A percentile compares a stretch with the other conserved stretches of the same genome.
Evolutionary conservation across 768 basidiomycete genomes (phyloP).

Genomic region (Termitomyces bulborhizus): DNA sequence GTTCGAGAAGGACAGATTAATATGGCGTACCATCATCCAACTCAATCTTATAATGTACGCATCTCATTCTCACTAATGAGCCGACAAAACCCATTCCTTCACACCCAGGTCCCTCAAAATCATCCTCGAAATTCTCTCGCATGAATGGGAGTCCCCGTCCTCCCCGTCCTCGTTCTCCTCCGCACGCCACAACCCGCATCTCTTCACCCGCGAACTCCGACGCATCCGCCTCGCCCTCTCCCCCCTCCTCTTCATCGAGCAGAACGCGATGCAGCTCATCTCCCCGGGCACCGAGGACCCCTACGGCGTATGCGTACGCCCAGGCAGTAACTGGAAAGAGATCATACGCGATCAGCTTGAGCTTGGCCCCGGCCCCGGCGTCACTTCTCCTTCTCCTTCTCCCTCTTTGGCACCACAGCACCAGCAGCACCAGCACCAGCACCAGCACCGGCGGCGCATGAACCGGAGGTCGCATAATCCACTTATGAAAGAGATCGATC

Average conservation of each 20-base stretch:
- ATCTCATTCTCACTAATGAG: no score
- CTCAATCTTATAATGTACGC: conserved; percentile 61
- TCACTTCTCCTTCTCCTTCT: no score
- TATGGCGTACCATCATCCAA: conserved; percentile 63
- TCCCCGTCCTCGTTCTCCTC: neutral
- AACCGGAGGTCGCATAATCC: conserved; percentile 16
- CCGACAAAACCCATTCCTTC: no score
- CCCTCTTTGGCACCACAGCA: no score
- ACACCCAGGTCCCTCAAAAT: conserved; percentile 46
- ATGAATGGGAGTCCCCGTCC: conserved; percentile 30
- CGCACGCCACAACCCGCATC: conserved; percentile 5
- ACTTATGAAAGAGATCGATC: conserved; percentile 31
- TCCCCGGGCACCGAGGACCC: conserved; percentile 33
- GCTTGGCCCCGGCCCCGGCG: neutral
- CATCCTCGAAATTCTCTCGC: conserved; percentile 47
- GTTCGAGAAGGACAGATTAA: conserved; percentile 49
- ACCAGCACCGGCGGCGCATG: neutral
- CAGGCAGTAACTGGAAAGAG: conserved; percentile 55
- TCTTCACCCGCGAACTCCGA: conserved; percentile 21
- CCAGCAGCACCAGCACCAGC: neutral
- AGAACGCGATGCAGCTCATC: conserved; percentile 43
- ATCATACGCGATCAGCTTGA: conserved; percentile 22
- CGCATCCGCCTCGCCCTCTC: conserved; percentile 30
- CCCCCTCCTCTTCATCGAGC: conserved; percentile 51
- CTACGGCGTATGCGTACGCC: conserved; percentile 15